Percentiles rank a stretch among this genome's conserved stretches.
Conservation (phyloP, 2,329 filamentous ascomycete species). For the Hypoxylon sp. region DNA sequence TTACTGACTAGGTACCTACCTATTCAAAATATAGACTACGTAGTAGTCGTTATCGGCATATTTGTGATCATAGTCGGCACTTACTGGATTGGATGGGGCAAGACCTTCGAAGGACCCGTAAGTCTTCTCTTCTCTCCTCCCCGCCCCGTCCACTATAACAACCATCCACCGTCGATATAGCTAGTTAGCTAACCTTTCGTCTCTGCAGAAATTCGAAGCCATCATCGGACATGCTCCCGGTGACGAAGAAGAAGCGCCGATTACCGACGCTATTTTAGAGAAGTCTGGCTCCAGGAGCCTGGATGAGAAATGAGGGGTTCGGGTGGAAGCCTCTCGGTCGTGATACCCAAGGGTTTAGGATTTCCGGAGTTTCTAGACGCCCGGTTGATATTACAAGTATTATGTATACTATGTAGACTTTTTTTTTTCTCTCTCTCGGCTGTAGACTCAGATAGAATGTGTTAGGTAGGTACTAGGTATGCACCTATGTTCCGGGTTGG, state of each 20-base stretch:
- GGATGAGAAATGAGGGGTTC: constrained; percentile 40
- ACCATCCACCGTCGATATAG: not conserved
- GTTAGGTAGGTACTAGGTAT: not conserved
- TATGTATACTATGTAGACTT: not conserved
- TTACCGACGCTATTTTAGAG: constrained; percentile 1
- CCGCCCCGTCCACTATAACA: not conserved
- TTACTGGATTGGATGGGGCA: constrained; percentile 50
- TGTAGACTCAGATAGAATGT: not conserved
- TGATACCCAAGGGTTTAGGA: not conserved
- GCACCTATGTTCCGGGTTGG: too few species aligned
- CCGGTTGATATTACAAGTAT: not conserved
- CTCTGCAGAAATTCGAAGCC: constrained; percentile 49
- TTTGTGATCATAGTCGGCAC: constrained; percentile 51
- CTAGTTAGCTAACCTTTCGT: not conserved
- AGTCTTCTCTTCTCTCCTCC: constrained; percentile 27
- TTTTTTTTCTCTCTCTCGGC: not conserved
- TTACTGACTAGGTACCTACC: constrained; percentile 5
- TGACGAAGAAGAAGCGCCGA: constrained; percentile 42
- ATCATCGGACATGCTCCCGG: constrained; percentile 46
- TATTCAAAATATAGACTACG: constrained; percentile 52
- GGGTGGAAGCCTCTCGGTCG: not conserved
- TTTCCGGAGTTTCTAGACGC: constrained; percentile 11
- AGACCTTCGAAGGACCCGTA: constrained; percentile 52
- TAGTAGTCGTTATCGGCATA: constrained; percentile 57
- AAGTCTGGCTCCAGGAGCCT: constrained; percentile 27